phyloP scores from a whole-genome alignment of 2,329 filamentous ascomycete species.

The Arachnopeziza araneosa region DNA sequence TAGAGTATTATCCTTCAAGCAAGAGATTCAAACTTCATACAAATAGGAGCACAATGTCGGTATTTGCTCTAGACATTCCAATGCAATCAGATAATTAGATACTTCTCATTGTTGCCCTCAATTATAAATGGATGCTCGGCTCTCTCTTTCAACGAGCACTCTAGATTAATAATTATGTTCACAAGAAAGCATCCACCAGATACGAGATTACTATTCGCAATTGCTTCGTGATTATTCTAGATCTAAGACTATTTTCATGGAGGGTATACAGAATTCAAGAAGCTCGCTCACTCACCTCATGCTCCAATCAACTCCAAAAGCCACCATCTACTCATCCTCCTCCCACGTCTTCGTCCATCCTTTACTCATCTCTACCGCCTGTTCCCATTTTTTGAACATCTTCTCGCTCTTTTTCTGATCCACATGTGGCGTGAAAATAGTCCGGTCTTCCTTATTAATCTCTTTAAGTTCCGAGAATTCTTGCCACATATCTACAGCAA shows the following conservation, averaged over 20 bases:
- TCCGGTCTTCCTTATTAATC: slow-evolving; percentile 65
- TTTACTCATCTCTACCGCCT: slow-evolving; percentile 72
- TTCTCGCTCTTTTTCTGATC: slow-evolving; percentile 50
- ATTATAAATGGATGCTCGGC: too few relatives aligned
- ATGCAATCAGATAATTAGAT: too few relatives aligned
- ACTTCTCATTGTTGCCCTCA: too few relatives aligned
- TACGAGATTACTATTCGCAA: background rate
- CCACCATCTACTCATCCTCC: slow-evolving; percentile 3
- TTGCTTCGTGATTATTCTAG: background rate
- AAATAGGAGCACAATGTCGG: background rate
- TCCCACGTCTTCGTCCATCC: slow-evolving; percentile 50
- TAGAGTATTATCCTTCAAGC: too few relatives aligned
- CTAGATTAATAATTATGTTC: too few relatives aligned
- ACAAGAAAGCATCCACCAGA: background rate
- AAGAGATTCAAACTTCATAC: background rate
- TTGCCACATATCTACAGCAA: slow-evolving; percentile 70
- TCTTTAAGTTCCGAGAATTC: slow-evolving; percentile 65
- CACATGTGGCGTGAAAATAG: slow-evolving; percentile 63
- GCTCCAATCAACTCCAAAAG: background rate
- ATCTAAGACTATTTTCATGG: background rate
- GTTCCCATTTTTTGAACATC: slow-evolving; percentile 67
- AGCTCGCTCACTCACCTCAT: background rate
- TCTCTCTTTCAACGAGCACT: too few relatives aligned
- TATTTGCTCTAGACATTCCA: too few relatives aligned
- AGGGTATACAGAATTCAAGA: background rate